Evolutionary conservation across 306 rosid genomes (phyloP), one percentile per base, ranked within the genome.

Genomic region (Pterocarpus santalinus): DNA sequence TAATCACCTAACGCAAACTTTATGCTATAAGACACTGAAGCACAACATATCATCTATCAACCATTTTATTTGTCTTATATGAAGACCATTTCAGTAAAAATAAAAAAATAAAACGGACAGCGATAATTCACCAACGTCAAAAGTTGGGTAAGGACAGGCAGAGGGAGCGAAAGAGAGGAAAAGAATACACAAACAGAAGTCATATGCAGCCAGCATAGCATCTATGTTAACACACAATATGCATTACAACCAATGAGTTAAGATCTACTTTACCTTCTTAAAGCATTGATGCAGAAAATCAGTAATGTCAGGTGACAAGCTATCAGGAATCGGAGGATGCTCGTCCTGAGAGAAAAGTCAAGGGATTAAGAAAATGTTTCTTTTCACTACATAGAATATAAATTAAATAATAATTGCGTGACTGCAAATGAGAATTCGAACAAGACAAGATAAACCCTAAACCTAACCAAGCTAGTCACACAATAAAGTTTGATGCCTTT

Each of bases 211-310:
- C 64, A 79, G 68, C 64, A 60, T 47, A 53, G 68, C 16, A 62
- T 55, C 81, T 13, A 3, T 43, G 53, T 28, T 57, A 66, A 81
- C 56, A 79, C 57, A 66, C 17, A 32, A 30, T 56, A 63, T 36
- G 36, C 34, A 86, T 73, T 33, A 65, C 61, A 76, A 39, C 64
- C 61, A 52, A 64, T 30, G 56, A 82, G 67, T 36, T 56, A 67
- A 78, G 60, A 82, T 73, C 41, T 39, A 77, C 38, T 83, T 85
- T 87, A 93, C 99, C 99, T 95, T 95, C 90, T 93, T 90, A 87
- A 95, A 95, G 89, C 99, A 96, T 81, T 96, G 99, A 73, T 92
- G 91, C 79, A 96, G 84, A 88, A 96, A 96, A 90, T 95, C 99
- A 55, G 99, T 93, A 80, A 95, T 92, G 84, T 95, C 96, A 61